Percentiles rank a stretch among this genome's conserved stretches.
These are phyloP conservation scores for Kappamyces sp. DNA, from an alignment of 192 early-diverging fungal species.

Conservation along the genomic window DNA sequence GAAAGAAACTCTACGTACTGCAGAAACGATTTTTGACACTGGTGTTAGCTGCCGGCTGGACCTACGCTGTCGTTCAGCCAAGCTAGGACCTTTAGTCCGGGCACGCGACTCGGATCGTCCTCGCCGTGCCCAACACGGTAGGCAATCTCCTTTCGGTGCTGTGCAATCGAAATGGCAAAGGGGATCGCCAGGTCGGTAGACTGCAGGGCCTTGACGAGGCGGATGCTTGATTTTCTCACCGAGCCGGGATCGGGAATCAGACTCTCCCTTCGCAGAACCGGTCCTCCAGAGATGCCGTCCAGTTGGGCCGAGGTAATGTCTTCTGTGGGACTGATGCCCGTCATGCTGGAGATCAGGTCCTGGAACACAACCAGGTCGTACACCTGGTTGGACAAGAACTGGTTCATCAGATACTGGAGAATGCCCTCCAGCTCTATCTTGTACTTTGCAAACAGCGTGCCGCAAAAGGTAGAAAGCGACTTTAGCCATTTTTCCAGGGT, in stretches of 20 bases:
- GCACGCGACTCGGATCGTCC: not conserved
- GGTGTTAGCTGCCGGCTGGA: not conserved
- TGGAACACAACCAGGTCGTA: constrained; percentile 63
- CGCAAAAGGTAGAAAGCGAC: constrained; percentile 57
- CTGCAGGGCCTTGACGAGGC: constrained; percentile 53
- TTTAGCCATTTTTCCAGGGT: constrained; percentile 59
- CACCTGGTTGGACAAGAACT: constrained; percentile 47
- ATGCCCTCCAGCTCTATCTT: constrained; percentile 59
- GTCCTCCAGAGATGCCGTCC: constrained; percentile 56
- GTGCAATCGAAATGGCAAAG: constrained; percentile 58
- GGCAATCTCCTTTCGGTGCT: constrained; percentile 47
- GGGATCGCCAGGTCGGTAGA: constrained; percentile 47
- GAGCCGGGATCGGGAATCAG: constrained; percentile 42
- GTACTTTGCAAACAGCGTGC: constrained; percentile 61
- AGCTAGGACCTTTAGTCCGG: constrained; percentile 54
- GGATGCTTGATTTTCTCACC: constrained; percentile 41
- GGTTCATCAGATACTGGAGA: constrained; percentile 60
- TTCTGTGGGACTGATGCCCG: constrained; percentile 56
- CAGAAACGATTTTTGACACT: constrained; percentile 50
- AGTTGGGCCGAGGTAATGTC: constrained; percentile 58
- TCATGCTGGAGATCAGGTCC: constrained; percentile 67
- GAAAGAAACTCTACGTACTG: constrained; percentile 64
- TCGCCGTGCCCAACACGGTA: constrained; percentile 21
- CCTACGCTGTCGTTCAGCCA: constrained; percentile 54
- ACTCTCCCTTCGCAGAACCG: constrained; percentile 51